Evolutionary conservation across 768 basidiomycete species (phyloP).

Genomic region (Amanita rubescens): DNA sequence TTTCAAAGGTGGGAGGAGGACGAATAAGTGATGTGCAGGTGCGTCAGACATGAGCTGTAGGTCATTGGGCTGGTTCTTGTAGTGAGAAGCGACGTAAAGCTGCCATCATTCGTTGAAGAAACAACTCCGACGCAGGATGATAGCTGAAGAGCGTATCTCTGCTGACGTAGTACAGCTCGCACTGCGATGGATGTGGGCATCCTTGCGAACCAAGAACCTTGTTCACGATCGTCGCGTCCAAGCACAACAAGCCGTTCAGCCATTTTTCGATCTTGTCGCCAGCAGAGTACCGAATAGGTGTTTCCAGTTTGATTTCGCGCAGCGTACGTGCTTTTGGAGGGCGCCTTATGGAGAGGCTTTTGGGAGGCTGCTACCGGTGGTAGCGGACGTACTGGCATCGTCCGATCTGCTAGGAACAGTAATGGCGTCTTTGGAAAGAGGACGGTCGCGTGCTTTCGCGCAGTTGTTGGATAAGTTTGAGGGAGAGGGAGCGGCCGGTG

Average conservation of each 20-base stretch:
- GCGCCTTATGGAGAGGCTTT: slow-evolving; percentile 45
- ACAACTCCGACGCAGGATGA: slow-evolving; percentile 95
- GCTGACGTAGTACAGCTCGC: slow-evolving; percentile 93
- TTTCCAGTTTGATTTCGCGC: slow-evolving; percentile 91
- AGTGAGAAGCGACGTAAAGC: slow-evolving; percentile 94
- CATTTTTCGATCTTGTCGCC: slow-evolving; percentile 92
- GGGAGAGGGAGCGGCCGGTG: slow-evolving; percentile 94
- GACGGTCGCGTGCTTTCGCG: slow-evolving; percentile 84
- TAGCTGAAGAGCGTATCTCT: slow-evolving; percentile 96
- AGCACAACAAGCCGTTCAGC: slow-evolving; percentile 85
- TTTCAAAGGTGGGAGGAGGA: slow-evolving; percentile 86
- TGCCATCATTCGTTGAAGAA: slow-evolving; percentile 99
- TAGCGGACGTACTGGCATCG: slow-evolving; percentile 32
- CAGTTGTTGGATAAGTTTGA: slow-evolving; percentile 95
- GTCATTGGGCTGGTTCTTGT: slow-evolving; percentile 99
- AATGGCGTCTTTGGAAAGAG: slow-evolving; percentile 56
- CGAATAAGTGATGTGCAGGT: slow-evolving; percentile 94
- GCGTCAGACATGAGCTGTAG: slow-evolving; percentile 96
- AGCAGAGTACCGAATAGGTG: slow-evolving; percentile 85
- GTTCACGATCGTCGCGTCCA: slow-evolving; percentile 68
- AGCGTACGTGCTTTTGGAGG: slow-evolving; percentile 68
- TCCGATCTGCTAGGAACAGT: slow-evolving; percentile 1
- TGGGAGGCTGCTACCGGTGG: slow-evolving; percentile 30
- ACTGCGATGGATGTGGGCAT: slow-evolving; percentile 90
- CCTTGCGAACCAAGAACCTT: slow-evolving; percentile 44